A percentile compares a stretch with the other conserved stretches of the same genome.
These are phyloP conservation scores for Amylostereum chailletii DNA, from an alignment of 1,284 basidiomycete species.

Conservation along the genomic window DNA sequence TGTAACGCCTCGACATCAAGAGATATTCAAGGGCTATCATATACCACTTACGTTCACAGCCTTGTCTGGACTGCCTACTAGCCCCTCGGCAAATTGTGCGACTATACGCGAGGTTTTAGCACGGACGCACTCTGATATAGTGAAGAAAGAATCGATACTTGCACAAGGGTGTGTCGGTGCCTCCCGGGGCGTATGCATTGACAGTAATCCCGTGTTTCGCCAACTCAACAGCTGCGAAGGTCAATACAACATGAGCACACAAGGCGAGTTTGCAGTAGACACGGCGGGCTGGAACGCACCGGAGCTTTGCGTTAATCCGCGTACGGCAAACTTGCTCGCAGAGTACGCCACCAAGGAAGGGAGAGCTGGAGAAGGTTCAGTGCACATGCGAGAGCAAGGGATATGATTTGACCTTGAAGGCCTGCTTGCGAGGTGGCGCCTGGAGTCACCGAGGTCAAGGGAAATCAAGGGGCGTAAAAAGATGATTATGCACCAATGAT, in stretches of 20 bases:
- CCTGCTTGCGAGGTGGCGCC: background rate
- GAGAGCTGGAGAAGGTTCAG: constrained; percentile 6
- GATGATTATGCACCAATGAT: constrained; percentile 26
- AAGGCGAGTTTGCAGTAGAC: background rate
- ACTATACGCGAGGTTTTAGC: constrained; percentile 1
- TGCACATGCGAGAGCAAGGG: background rate
- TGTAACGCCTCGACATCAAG: constrained; percentile 15
- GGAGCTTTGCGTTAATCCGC: constrained; percentile 29
- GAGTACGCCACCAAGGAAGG: constrained; percentile 20
- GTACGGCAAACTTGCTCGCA: constrained; percentile 33
- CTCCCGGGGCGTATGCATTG: constrained; percentile 1
- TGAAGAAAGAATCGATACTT: background rate
- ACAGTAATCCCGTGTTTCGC: background rate
- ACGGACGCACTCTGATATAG: background rate
- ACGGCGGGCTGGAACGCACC: constrained; percentile 3
- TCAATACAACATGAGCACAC: background rate
- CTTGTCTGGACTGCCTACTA: constrained; percentile 18
- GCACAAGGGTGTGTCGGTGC: constrained; percentile 4
- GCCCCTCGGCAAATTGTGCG: background rate
- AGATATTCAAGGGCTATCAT: constrained; percentile 19
- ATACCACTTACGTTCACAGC: constrained; percentile 32
- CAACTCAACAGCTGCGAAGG: constrained; percentile 1
- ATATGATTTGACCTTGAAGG: constrained; percentile 3
- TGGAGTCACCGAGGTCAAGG: background rate
- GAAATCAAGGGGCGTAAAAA: constrained; percentile 13